These are phyloP conservation scores for Aspergillus melleus DNA, from an alignment of 2,329 filamentous ascomycete species.

Conservation along the genomic window DNA sequence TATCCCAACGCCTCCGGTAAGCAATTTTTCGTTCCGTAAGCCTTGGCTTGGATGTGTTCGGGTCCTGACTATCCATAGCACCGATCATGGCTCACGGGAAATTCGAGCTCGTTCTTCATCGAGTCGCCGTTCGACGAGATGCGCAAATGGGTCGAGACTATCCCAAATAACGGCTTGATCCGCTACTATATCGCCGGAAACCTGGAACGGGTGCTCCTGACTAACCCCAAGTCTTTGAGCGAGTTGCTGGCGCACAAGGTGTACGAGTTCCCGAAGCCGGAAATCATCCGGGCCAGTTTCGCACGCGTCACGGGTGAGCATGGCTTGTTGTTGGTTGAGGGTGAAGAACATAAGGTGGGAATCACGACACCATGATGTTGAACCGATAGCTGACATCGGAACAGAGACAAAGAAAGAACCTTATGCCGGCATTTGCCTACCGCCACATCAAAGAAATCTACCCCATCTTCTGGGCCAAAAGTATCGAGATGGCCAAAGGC, in stretches of 20 bases:
- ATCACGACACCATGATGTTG: neutral
- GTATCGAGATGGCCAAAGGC: constrained; percentile 63
- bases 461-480: constrained; percentile 79
- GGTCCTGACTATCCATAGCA: constrained; percentile 24
- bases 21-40: neutral
- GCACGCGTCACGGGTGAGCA: constrained; percentile 38
- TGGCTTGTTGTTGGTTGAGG: constrained; percentile 71
- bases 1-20: constrained; percentile 7
- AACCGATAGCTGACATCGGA: constrained; percentile 1
- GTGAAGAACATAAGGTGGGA: constrained; percentile 78
- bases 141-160: constrained; percentile 54
- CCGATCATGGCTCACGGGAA: constrained; percentile 49
- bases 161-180: constrained; percentile 69
- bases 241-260: constrained; percentile 69
- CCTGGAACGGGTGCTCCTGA: constrained; percentile 61
- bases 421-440: constrained; percentile 82
- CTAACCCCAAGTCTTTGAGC: constrained; percentile 63
- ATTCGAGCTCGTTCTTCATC: constrained; percentile 38
- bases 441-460: constrained; percentile 83
- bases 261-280: constrained; percentile 70
- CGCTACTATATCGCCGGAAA: constrained; percentile 66
- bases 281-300: constrained; percentile 44
- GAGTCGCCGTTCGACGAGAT: constrained; percentile 42
- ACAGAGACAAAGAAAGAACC: constrained; percentile 66
- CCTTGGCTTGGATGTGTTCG: neutral